Conservation (phyloP, 805 yeast genomes). For the Candida suzukii region DNA sequence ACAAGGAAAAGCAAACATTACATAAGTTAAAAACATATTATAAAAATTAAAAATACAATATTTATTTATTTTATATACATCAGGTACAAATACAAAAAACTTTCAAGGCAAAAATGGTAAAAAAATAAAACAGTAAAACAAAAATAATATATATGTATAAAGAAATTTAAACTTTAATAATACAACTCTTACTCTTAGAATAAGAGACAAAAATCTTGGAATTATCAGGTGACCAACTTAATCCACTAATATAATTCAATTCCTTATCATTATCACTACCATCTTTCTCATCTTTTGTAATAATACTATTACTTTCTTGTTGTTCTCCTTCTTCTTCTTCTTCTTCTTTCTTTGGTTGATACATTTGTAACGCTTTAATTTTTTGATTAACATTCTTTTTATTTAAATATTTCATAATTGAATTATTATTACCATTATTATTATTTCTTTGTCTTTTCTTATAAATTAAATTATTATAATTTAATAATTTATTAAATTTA, state of each 20-base stretch:
- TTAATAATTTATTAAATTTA: background rate
- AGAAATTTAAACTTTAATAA: constrained; percentile 11
- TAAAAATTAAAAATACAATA: background rate
- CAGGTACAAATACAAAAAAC: background rate
- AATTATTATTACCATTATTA: background rate
- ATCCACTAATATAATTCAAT: constrained; percentile 10
- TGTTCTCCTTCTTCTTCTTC: background rate
- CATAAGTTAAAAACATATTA: background rate
- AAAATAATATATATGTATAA: background rate
- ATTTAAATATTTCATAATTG: background rate
- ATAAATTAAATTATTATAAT: background rate
- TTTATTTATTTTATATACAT: background rate
- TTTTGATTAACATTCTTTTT: background rate
- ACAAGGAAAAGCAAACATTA: no score
- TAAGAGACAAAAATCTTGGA: constrained; percentile 19
- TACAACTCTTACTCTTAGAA: constrained; percentile 18
- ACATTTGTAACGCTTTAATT: constrained; percentile 12
- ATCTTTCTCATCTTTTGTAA: background rate
- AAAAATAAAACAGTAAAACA: background rate
- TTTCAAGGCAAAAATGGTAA: background rate
- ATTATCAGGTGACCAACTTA: constrained; percentile 19
- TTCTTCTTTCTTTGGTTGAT: constrained; percentile 15
- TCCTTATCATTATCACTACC: constrained; percentile 1
- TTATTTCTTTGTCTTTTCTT: background rate
- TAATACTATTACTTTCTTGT: background rate